Evolutionary conservation across 441 rosid species (phyloP).

Genomic region (Dalechampia spathulata): DNA sequence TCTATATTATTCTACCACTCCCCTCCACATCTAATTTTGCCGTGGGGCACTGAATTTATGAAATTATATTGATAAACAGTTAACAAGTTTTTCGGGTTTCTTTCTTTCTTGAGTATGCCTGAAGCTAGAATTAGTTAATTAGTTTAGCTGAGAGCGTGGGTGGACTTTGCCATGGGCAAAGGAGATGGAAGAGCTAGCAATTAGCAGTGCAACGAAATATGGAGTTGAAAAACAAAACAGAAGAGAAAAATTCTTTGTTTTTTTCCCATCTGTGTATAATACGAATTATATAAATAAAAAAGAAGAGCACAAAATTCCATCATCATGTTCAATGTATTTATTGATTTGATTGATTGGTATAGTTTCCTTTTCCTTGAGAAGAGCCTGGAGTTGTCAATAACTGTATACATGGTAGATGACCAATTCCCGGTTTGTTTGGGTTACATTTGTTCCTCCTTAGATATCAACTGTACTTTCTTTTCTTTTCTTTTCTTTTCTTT

Average conservation of each 20-base stretch:
- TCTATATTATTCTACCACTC: neutral
- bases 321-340: neutral
- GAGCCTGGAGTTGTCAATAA: conserved; percentile 20
- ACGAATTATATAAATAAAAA: conserved; percentile 11
- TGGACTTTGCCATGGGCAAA: conserved; percentile 22
- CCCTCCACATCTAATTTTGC: conserved; percentile 21
- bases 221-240: conserved; percentile 3
- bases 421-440: conserved; percentile 28
- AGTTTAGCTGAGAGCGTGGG: conserved; percentile 25
- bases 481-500: conserved; percentile 14
- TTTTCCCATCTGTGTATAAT: conserved; percentile 32
- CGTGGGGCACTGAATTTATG: conserved; percentile 4
- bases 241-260: neutral
- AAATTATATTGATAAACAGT: conserved; percentile 8
- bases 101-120: conserved; percentile 1
- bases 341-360: neutral
- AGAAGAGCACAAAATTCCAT: too few species aligned
- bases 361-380: conserved; percentile 10
- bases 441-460: conserved; percentile 18
- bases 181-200: conserved; percentile 12
- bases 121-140: conserved; percentile 9
- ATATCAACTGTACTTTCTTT: conserved; percentile 25
- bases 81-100: neutral
- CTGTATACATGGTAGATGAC: conserved; percentile 15
- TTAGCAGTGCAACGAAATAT: conserved; percentile 5